A percentile compares a stretch with the other conserved stretches of the same genome.
Evolutionary conservation across 2,329 filamentous ascomycete genomes (phyloP).

Genomic region (Nothophoma quercina): DNA sequence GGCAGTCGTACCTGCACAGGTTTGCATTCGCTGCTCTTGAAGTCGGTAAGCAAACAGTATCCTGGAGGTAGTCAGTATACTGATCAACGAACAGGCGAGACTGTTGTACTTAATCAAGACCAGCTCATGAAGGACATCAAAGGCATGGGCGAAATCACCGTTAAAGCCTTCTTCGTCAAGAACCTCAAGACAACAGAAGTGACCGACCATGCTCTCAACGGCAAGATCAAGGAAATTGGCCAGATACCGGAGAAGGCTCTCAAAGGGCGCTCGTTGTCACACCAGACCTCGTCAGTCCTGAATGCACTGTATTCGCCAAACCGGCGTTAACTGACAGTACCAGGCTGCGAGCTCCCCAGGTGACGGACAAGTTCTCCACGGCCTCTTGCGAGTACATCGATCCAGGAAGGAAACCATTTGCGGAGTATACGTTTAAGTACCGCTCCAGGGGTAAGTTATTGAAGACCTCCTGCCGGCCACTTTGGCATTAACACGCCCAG

Average conservation of each 20-base stretch:
- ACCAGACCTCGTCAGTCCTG: constrained; percentile 18
- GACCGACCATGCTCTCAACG: background rate
- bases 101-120: background rate
- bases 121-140: constrained; percentile 16
- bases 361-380: fast-evolving
- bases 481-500: constrained; percentile 8
- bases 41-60: constrained; percentile 11
- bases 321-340: background rate
- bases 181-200: background rate
- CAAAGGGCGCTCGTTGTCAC: constrained; percentile 26
- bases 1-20: constrained; percentile 12
- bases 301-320: background rate
- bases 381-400: background rate
- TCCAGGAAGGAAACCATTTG: constrained; percentile 12
- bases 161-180: constrained; percentile 20
- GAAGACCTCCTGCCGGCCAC: background rate
- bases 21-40: constrained; percentile 33
- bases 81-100: constrained; percentile 10
- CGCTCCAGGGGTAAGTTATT: constrained; percentile 21
- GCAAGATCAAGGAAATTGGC: background rate
- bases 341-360: background rate
- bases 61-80: background rate
- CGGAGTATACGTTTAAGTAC: constrained; percentile 30
- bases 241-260: constrained; percentile 32
- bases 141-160: constrained; percentile 25